Percentiles rank a stretch among this genome's conserved stretches.
Evolutionary conservation across 2,329 filamentous ascomycete genomes (phyloP).

Genomic region (Epichloe uncinata): DNA sequence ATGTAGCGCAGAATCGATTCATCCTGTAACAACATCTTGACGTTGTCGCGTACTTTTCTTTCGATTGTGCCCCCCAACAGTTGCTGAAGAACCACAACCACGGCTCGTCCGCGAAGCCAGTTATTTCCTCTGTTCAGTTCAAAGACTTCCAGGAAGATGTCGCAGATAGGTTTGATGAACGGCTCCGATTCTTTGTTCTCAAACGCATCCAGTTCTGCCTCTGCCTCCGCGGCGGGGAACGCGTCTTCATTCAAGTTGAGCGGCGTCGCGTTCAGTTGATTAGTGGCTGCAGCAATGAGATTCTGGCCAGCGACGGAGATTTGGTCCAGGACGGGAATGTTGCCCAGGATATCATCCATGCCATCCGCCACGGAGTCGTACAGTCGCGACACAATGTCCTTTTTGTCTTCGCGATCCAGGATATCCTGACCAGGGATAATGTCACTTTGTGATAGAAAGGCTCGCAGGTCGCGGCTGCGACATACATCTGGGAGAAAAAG

Average conservation of each 20-base stretch:
- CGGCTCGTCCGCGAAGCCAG: constrained; percentile 89
- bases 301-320: constrained; percentile 87
- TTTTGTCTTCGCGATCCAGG: constrained; percentile 50
- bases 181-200: constrained; percentile 82
- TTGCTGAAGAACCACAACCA: constrained; percentile 93
- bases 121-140: constrained; percentile 91
- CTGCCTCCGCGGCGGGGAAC: constrained; percentile 56
- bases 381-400: constrained; percentile 82
- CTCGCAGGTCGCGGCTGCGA: constrained; percentile 78
- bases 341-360: constrained; percentile 95
- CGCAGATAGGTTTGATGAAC: constrained; percentile 96
- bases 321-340: constrained; percentile 90
- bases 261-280: constrained; percentile 44
- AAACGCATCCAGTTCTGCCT: constrained; percentile 87
- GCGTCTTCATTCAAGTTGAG: constrained; percentile 38
- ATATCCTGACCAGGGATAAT: constrained; percentile 49
- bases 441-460: constrained; percentile 83
- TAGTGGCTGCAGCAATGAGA: constrained; percentile 64
- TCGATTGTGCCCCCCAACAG: constrained; percentile 96
- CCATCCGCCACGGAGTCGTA: constrained; percentile 97
- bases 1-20: constrained; percentile 69
- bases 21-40: constrained; percentile 60
- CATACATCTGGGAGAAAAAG: constrained; percentile 88
- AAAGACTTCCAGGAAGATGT: constrained; percentile 92
- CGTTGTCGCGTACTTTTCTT: constrained; percentile 80